phyloP scores from a whole-genome alignment of 2,329 filamentous ascomycete species.

The Xylogone sp. region DNA sequence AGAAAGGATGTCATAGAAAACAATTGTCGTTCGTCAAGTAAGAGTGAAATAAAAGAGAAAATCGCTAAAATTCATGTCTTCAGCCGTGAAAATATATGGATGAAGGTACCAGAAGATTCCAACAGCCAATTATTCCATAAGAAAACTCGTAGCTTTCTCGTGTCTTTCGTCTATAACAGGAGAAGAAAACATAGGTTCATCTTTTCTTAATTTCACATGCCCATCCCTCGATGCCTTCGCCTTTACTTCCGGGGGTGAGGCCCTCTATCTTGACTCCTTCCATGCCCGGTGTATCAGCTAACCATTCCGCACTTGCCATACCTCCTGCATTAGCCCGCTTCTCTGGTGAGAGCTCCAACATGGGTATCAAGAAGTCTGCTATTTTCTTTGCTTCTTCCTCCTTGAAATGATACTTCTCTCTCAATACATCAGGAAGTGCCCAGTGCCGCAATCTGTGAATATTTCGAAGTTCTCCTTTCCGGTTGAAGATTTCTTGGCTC shows the following conservation, averaged over 20 bases:
- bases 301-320: slow-evolving; percentile 82
- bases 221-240: slow-evolving; percentile 95
- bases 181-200: slow-evolving; percentile 31
- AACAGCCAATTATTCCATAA: not conserved
- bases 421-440: slow-evolving; percentile 87
- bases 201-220: slow-evolving; percentile 82
- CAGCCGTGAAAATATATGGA: not conserved
- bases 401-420: slow-evolving; percentile 95
- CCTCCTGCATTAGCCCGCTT: slow-evolving; percentile 92
- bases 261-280: slow-evolving; percentile 69
- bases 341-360: slow-evolving; percentile 86
- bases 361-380: slow-evolving; percentile 78
- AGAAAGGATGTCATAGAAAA: not conserved
- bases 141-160: not conserved
- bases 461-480: slow-evolving; percentile 94
- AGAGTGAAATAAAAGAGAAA: not conserved
- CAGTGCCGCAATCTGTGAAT: slow-evolving; percentile 95
- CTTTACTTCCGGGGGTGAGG: slow-evolving; percentile 73
- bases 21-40: not conserved
- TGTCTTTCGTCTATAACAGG: not conserved
- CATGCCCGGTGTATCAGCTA: slow-evolving; percentile 88
- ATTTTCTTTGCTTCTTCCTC: slow-evolving; percentile 77
- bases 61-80: not conserved
- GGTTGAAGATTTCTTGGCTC: slow-evolving; percentile 98
- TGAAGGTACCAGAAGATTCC: not conserved